A percentile compares a stretch with the other conserved stretches of the same genome.
phyloP scores from a whole-genome alignment of 371 early-diverging fungal genomes.

The Mucor velutinosus region DNA sequence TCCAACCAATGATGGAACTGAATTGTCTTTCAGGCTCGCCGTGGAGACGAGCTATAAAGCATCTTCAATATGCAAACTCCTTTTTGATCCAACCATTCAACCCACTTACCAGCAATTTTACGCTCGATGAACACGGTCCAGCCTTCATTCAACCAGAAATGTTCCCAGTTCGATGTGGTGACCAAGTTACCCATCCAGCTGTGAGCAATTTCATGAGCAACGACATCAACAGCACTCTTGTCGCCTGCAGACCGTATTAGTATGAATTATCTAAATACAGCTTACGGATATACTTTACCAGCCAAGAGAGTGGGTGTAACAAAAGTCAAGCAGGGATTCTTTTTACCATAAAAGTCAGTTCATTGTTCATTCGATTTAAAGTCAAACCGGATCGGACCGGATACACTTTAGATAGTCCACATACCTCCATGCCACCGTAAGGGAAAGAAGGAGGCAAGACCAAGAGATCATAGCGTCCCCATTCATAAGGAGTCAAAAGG shows the following conservation, averaged over 20 bases:
- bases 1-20: slow-evolving; percentile 79
- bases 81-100: background rate
- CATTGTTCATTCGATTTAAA: background rate
- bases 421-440: slow-evolving; percentile 95
- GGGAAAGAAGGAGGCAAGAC: slow-evolving; percentile 87
- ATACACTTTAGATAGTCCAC: background rate
- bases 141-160: slow-evolving; percentile 95
- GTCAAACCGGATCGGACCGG: slow-evolving; percentile 21
- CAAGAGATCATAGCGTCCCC: slow-evolving; percentile 96
- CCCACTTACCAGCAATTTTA: slow-evolving; percentile 70
- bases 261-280: background rate
- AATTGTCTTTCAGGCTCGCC: slow-evolving; percentile 88
- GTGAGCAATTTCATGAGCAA: slow-evolving; percentile 97
- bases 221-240: slow-evolving; percentile 93
- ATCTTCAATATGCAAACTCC: background rate
- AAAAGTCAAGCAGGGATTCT: slow-evolving; percentile 93
- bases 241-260: slow-evolving; percentile 54
- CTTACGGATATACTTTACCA: slow-evolving; percentile 43
- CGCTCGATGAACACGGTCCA: slow-evolving; percentile 96
- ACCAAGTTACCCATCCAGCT: slow-evolving; percentile 98
- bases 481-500: slow-evolving; percentile 89
- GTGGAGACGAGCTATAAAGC: slow-evolving; percentile 57
- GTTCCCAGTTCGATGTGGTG: slow-evolving; percentile 88
- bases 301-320: slow-evolving; percentile 89
- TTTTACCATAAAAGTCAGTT: slow-evolving; percentile 52